phyloP scores from a whole-genome alignment of 202 grass and related monocot genomes.

The Elaeis oleifera region DNA sequence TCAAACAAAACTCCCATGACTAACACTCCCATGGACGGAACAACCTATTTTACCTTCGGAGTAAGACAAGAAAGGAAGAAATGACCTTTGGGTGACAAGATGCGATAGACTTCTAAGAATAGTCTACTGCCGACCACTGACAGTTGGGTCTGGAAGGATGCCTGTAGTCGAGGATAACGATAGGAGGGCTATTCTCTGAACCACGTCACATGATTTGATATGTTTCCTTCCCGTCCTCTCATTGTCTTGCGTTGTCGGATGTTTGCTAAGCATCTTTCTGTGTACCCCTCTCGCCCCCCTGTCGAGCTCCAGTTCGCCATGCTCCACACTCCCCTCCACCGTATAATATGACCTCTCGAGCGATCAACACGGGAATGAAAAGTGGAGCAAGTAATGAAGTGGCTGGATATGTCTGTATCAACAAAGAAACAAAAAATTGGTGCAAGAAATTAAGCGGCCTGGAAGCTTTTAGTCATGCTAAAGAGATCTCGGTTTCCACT shows the following conservation, averaged over 20 bases:
- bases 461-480: too few relatives aligned
- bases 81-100: constrained; percentile 2
- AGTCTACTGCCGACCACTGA: constrained; percentile 1
- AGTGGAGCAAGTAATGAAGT: too few relatives aligned
- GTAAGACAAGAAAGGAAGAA: constrained; percentile 11
- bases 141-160: constrained; percentile 10
- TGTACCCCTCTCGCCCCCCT: neutral
- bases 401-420: too few relatives aligned
- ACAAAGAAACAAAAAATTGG: too few relatives aligned
- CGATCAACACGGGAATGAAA: too few relatives aligned
- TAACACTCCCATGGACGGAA: too few relatives aligned
- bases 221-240: constrained; percentile 16
- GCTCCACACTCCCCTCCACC: neutral
- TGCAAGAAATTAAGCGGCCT: too few relatives aligned
- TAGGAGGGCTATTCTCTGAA: neutral
- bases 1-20: too few relatives aligned
- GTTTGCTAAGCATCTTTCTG: neutral
- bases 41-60: neutral
- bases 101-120: constrained; percentile 11
- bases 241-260: constrained; percentile 4
- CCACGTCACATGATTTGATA: constrained; percentile 12
- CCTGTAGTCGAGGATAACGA: neutral
- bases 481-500: too few relatives aligned
- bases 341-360: too few relatives aligned
- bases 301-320: neutral